Conservation (phyloP, 2,329 filamentous ascomycete genomes). For the Pezicula neosporulosa region DNA sequence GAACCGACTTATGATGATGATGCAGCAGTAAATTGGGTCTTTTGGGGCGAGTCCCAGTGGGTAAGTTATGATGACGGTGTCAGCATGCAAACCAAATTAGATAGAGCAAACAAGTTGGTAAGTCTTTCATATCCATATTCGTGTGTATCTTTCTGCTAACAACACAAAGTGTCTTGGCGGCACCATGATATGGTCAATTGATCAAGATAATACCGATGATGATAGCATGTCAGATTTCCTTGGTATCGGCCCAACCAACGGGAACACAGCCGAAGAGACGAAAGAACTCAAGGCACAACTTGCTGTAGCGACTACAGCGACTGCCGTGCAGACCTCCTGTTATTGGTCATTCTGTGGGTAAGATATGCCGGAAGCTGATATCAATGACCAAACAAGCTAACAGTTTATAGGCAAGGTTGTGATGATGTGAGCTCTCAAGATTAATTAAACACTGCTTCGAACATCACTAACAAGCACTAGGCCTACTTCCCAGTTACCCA, state of each 20-base stretch:
- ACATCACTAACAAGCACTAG: not conserved
- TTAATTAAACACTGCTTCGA: not conserved
- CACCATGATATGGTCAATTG: not conserved
- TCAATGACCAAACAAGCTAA: not conserved
- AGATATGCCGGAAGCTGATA: not conserved
- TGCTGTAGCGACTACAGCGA: conserved; percentile 1
- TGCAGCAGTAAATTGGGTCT: conserved; percentile 30
- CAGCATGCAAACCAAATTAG: conserved; percentile 25
- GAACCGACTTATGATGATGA: conserved; percentile 16
- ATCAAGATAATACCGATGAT: conserved; percentile 5
- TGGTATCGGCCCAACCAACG: conserved; percentile 11
- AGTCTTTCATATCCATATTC: not conserved
- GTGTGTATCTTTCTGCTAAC: not conserved
- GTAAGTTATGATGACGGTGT: conserved; percentile 15
- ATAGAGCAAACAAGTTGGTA: conserved; percentile 17
- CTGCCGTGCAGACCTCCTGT: conserved; percentile 5
- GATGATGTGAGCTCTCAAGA: not conserved
- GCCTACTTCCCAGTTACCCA: conserved; percentile 9
- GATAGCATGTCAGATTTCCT: conserved; percentile 10
- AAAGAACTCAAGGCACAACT: conserved; percentile 3
- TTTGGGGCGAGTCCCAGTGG: conserved; percentile 32
- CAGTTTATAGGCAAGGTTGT: not conserved
- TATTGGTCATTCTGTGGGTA: conserved; percentile 14
- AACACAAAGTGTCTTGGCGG: not conserved
- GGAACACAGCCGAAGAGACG: conserved; percentile 1